Percentiles rank a stretch among this genome's conserved stretches.
phyloP scores from a whole-genome alignment of 805 yeast species.

The Zygosaccharomyces bailii region DNA sequence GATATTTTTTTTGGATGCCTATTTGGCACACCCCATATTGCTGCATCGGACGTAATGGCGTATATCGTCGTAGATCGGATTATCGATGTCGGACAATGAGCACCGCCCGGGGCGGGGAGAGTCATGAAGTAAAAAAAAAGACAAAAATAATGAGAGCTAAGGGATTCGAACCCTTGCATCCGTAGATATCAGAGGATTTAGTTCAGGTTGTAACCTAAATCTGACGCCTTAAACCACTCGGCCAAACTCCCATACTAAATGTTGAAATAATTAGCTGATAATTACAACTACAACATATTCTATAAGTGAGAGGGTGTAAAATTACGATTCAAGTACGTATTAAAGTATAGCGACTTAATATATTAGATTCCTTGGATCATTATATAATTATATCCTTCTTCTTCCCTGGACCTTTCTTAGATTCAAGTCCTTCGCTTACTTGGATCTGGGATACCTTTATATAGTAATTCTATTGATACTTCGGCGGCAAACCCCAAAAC shows the following conservation, averaged over 20 bases:
- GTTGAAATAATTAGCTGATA: too few species aligned
- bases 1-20: background rate
- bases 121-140: slow-evolving; percentile 7
- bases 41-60: background rate
- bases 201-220: background rate
- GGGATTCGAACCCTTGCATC: slow-evolving; percentile 46
- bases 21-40: background rate
- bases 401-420: too few species aligned
- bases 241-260: background rate
- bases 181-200: slow-evolving; percentile 42
- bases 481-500: too few species aligned
- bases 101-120: background rate
- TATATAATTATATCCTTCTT: too few species aligned
- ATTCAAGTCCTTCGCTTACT: too few species aligned
- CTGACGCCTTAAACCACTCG: background rate
- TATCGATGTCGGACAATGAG: background rate
- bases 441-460: too few species aligned
- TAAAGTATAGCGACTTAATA: too few species aligned
- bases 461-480: too few species aligned
- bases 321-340: too few species aligned
- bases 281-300: too few species aligned
- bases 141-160: slow-evolving; percentile 36
- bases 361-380: too few species aligned
- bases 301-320: too few species aligned
- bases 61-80: background rate